A percentile compares a stretch with the other conserved stretches of the same genome.
Evolutionary conservation across 768 basidiomycete species (phyloP).

Genomic region (Hericium coralloides): DNA sequence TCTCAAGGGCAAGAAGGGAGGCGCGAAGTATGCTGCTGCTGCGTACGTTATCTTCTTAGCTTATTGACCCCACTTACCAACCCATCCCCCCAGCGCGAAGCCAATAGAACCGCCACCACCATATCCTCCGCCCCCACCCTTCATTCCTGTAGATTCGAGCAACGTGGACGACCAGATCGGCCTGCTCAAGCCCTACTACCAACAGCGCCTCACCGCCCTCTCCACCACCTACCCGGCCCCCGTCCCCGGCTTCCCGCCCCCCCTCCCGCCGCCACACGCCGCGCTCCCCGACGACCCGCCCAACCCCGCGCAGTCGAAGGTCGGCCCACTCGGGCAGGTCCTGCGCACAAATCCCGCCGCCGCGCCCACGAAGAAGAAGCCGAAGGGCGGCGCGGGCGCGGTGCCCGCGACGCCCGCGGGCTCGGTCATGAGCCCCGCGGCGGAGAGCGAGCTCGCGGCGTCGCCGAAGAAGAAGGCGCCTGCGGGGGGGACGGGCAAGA

Average conservation of each 20-base stretch:
- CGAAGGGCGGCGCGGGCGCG: conserved; percentile 12
- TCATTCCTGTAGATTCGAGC: conserved; percentile 58
- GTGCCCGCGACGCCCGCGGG: background rate
- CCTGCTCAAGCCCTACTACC: conserved; percentile 71
- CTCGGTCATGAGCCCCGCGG: conserved; percentile 2
- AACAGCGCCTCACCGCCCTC: conserved; percentile 37
- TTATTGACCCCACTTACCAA: background rate
- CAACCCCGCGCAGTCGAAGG: conserved; percentile 49
- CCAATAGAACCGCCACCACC: conserved; percentile 71
- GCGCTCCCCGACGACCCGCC: conserved; percentile 61
- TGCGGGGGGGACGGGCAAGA: conserved; percentile 10
- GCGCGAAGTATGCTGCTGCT: conserved; percentile 25
- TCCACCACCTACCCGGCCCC: conserved; percentile 10
- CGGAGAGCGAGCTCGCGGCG: background rate
- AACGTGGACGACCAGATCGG: conserved; percentile 78
- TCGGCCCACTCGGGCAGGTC: conserved; percentile 76
- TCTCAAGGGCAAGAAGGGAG: conserved; percentile 44
- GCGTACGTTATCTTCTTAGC: conserved; percentile 35
- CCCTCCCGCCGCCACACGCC: conserved; percentile 17
- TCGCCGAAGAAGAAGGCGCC: conserved; percentile 14
- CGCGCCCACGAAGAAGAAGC: conserved; percentile 54
- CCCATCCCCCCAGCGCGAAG: conserved; percentile 34
- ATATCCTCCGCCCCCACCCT: conserved; percentile 79
- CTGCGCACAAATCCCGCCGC: conserved; percentile 38
- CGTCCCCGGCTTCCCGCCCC: conserved; percentile 15